Evolutionary conservation across 2,329 filamentous ascomycete species (phyloP).

Genomic region (Cercospora sojina): DNA sequence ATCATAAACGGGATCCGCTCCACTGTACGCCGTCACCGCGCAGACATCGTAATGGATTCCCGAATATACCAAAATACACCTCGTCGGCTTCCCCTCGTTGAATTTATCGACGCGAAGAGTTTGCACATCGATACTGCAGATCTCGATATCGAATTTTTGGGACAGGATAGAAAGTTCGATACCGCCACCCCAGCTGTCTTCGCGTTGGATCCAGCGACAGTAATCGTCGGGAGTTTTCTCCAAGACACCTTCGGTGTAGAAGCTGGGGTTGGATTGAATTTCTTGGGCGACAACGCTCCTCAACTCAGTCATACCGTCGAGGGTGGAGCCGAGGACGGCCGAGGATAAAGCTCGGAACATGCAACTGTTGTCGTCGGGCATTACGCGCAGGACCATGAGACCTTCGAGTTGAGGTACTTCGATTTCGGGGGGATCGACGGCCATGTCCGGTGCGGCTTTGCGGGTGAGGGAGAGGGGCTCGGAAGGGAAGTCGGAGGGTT

Average conservation of each 20-base stretch:
- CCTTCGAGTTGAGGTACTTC: conserved; percentile 57
- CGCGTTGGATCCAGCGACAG: conserved; percentile 75
- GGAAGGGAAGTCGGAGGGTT: conserved; percentile 31
- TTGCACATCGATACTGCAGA: conserved; percentile 79
- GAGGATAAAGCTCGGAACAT: conserved; percentile 87
- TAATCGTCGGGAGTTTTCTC: conserved; percentile 71
- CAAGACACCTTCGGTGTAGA: conserved; percentile 74
- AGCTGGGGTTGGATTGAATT: conserved; percentile 70
- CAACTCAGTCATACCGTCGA: conserved; percentile 69
- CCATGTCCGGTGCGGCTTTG: conserved; percentile 45
- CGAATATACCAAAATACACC: conserved; percentile 83
- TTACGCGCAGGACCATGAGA: conserved; percentile 74
- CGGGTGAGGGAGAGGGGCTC: conserved; percentile 42
- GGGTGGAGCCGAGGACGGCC: conserved; percentile 64
- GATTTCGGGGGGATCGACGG: conserved; percentile 62
- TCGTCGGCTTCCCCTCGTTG: conserved; percentile 67
- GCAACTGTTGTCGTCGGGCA: conserved; percentile 96
- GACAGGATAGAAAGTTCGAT: conserved; percentile 87
- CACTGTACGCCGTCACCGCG: conserved; percentile 65
- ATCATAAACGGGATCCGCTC: conserved; percentile 71
- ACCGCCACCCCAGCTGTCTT: conserved; percentile 84
- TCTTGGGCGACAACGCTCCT: conserved; percentile 74
- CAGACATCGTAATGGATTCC: conserved; percentile 94
- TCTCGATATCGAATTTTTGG: conserved; percentile 80
- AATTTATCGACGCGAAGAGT: conserved; percentile 68